Evolutionary conservation across 2,329 filamentous ascomycete genomes (phyloP), one percentile per base, ranked within the genome.

Genomic region (Arthrobotrys musiformis): DNA sequence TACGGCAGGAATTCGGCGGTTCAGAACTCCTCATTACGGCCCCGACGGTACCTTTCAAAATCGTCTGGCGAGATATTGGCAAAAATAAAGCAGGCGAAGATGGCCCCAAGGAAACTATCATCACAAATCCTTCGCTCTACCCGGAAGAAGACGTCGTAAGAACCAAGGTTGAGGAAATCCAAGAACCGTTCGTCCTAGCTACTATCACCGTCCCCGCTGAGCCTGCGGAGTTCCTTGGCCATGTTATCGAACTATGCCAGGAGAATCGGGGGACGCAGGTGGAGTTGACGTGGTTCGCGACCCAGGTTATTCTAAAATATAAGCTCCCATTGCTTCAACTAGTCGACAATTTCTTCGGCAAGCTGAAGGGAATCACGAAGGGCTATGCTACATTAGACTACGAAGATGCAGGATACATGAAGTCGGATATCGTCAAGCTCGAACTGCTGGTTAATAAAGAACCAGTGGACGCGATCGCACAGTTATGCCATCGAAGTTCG

Each of bases 311-410:
- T 79, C 86, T 99, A 35, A 94, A 94, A 81, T 99, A 99, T 83
- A 89, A 94, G 63, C 85, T 99, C 0, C 95, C 95, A 0, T 87
- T 97, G 0, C 90, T 93, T 1, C 93, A 97, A 66, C 86, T 99
- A 2, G 95, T 99, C 0, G 95, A 98, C 81, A 95, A 99, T 84
- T 91, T 99, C 82, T 99, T 99, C 83, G 95, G 95, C 63, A 97
- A 97, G 84, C 87, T 99, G 64, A 99, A 99, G 83, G 93, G 93
- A 40, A 88, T 90, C 0, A 97, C 94, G 66, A 97, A 97, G 83
- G 95, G 95, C 9, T 99, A 99, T 81, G 95, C 95, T 0, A 95
- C 92, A 37, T 88, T 99, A 4, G 95, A 99, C 83, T 99, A 99
- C 83, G 95, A 99, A 84, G 95, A 99, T 81, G 91, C 93, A 0